Evolutionary conservation across 1,284 basidiomycete genomes (phyloP).

Genomic region (Cutaneotrichosporon curvatum): DNA sequence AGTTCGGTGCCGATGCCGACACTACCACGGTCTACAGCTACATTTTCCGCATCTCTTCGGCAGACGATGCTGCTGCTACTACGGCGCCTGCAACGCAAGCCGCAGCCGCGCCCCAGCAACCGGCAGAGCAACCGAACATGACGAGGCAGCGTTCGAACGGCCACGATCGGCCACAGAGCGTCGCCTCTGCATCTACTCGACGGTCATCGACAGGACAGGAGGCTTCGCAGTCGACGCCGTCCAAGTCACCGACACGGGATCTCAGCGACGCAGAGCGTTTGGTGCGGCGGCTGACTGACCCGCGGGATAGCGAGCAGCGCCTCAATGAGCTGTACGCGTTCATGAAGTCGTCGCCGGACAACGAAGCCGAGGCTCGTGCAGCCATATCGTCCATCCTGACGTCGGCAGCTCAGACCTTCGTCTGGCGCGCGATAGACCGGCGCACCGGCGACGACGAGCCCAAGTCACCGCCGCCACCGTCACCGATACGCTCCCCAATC

Average conservation of each 20-base stretch:
- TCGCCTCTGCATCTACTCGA: conserved; percentile 23
- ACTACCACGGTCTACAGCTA: conserved; percentile 48
- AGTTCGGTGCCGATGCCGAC: conserved; percentile 46
- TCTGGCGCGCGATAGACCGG: conserved; percentile 33
- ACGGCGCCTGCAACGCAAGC: conserved; percentile 45
- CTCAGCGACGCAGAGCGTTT: conserved; percentile 33
- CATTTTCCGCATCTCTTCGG: conserved; percentile 60
- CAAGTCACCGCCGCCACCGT: conserved; percentile 12
- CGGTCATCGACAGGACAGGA: conserved; percentile 6
- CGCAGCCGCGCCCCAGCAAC: not conserved
- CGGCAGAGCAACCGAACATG: not conserved
- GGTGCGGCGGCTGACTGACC: conserved; percentile 62
- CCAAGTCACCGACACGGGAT: conserved; percentile 50
- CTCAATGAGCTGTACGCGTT: conserved; percentile 95
- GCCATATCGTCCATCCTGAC: conserved; percentile 31
- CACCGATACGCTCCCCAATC: conserved; percentile 15
- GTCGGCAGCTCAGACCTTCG: conserved; percentile 34
- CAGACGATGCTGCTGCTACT: conserved; percentile 62
- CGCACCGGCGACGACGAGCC: conserved; percentile 29
- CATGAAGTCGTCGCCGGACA: conserved; percentile 84
- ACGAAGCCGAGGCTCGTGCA: conserved; percentile 70
- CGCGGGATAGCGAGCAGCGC: conserved; percentile 74
- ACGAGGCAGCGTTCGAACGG: conserved; percentile 4
- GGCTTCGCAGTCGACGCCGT: not conserved
- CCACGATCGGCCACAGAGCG: conserved; percentile 13